Conservation (phyloP, 768 basidiomycete genomes). For the Candolleomyces eurysporus region DNA sequence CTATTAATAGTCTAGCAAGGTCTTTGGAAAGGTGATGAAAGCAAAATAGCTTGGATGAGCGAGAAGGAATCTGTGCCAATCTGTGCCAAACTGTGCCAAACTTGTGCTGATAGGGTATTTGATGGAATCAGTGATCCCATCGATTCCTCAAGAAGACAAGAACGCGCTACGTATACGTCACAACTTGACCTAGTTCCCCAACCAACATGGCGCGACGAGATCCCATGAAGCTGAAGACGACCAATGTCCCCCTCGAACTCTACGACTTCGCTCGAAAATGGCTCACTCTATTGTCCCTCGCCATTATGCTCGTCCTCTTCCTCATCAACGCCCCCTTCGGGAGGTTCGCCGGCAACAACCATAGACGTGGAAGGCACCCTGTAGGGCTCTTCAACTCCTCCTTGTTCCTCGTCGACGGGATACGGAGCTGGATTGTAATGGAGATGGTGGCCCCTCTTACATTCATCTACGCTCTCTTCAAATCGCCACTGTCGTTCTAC, state of each 20-base stretch:
- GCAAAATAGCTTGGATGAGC: too few species aligned
- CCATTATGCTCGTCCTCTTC: constrained; percentile 38
- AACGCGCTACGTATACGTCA: too few species aligned
- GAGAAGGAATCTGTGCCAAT: too few species aligned
- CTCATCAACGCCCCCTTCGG: constrained; percentile 79
- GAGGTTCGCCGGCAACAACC: constrained; percentile 54
- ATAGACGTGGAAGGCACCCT: neutral
- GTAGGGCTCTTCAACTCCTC: neutral
- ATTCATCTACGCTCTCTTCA: constrained; percentile 50
- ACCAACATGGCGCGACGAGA: neutral
- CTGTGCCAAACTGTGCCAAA: too few species aligned
- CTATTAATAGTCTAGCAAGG: too few species aligned
- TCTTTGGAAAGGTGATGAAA: too few species aligned
- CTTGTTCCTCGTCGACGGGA: constrained; percentile 45
- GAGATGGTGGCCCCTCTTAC: constrained; percentile 60
- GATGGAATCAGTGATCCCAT: too few species aligned
- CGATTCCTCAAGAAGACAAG: too few species aligned
- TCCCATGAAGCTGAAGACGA: constrained; percentile 15
- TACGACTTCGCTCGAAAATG: constrained; percentile 35
- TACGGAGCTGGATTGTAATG: constrained; percentile 74
- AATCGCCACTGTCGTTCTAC: constrained; percentile 45
- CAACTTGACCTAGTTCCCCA: neutral
- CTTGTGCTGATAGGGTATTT: too few species aligned
- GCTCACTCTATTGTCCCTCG: constrained; percentile 40
- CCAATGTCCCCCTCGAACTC: neutral